phyloP scores from a whole-genome alignment of 805 yeast genomes.

The Starmerella riodocensis region DNA sequence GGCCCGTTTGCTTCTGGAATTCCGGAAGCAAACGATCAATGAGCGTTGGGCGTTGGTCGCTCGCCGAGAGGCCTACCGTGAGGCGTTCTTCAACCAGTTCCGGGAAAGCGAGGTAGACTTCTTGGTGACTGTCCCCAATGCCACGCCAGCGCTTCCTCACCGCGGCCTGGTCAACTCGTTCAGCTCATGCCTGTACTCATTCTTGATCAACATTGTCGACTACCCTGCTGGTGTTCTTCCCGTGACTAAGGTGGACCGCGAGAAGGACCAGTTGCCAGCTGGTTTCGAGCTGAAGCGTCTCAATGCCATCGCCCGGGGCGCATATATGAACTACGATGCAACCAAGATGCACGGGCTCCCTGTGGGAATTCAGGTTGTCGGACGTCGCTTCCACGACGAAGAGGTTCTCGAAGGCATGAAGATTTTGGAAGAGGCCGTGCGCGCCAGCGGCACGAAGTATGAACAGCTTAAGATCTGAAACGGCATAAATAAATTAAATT shows the following conservation, averaged over 20 bases:
- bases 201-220: constrained; percentile 42
- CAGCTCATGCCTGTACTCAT: constrained; percentile 40
- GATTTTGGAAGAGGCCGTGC: constrained; percentile 28
- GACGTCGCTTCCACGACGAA: constrained; percentile 44
- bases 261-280: constrained; percentile 25
- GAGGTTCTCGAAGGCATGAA: constrained; percentile 40
- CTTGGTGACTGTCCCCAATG: constrained; percentile 31
- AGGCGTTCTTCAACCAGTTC: constrained; percentile 26
- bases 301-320: constrained; percentile 34
- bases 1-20: constrained; percentile 30
- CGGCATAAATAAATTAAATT: background rate
- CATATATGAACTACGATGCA: constrained; percentile 38
- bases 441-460: constrained; percentile 1
- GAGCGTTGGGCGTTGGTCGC: constrained; percentile 29
- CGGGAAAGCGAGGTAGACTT: constrained; percentile 29
- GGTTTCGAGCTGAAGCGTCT: constrained; percentile 23
- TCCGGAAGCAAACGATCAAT: constrained; percentile 27
- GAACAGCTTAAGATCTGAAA: constrained; percentile 4
- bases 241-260: constrained; percentile 39
- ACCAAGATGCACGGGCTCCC: constrained; percentile 38
- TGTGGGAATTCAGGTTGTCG: constrained; percentile 51
- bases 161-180: constrained; percentile 27
- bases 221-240: constrained; percentile 47
- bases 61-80: constrained; percentile 29
- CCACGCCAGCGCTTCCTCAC: constrained; percentile 34